Percentiles rank a stretch among this genome's conserved stretches.
These are phyloP conservation scores for Endothia cerciana DNA, from an alignment of 2,329 filamentous ascomycete genomes.

Conservation along the genomic window DNA sequence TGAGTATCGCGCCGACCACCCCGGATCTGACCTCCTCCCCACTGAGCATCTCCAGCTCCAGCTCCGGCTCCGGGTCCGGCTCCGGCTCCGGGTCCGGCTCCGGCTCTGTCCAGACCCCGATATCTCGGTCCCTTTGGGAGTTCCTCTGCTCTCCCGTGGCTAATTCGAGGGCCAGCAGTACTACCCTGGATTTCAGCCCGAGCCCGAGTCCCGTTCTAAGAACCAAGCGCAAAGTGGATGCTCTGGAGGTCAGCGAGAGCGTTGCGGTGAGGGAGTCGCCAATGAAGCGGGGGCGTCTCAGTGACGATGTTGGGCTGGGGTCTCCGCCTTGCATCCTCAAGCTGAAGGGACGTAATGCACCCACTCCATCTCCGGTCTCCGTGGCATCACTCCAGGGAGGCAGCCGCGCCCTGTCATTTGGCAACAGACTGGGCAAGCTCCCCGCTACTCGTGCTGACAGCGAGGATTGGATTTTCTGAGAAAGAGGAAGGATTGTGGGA, in stretches of 20 bases:
- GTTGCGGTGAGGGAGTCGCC: not conserved
- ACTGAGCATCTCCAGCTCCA: not conserved
- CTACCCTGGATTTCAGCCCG: constrained; percentile 13
- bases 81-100: not conserved
- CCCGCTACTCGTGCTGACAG: not conserved
- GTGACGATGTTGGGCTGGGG: not conserved
- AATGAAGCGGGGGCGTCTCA: not conserved
- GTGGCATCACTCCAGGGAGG: not conserved
- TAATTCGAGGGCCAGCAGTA: not conserved
- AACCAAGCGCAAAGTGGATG: not conserved
- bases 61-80: not conserved
- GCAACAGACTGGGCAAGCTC: constrained; percentile 2
- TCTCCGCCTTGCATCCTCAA: not conserved
- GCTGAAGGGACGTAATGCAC: not conserved
- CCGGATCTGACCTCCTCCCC: not conserved
- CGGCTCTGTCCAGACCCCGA: not conserved
- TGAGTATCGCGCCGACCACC: constrained; percentile 8
- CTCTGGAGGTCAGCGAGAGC: not conserved
- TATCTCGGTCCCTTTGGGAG: not conserved
- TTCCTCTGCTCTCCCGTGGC: not conserved
- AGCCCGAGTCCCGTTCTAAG: not conserved
- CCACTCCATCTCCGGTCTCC: not conserved
- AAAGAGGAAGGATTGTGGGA: not conserved
- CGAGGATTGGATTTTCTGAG: constrained; percentile 8
- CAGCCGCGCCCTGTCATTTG: not conserved